Conservation (phyloP, 176 grass and related monocot genomes). For the Raddia guianensis region DNA sequence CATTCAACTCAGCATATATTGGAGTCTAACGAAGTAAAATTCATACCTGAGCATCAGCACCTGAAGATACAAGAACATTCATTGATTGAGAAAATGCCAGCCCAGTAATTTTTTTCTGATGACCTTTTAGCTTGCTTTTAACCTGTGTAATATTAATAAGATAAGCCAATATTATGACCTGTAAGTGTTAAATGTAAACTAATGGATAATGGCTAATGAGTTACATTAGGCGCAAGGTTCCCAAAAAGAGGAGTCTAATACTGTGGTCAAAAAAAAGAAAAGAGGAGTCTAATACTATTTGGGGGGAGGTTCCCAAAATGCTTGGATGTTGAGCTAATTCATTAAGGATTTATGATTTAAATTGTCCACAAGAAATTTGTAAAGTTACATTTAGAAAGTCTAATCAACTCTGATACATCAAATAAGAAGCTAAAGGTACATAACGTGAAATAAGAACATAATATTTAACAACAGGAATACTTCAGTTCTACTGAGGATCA, state of each 20-base stretch:
- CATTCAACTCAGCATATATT: background rate
- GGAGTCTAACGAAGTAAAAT: background rate
- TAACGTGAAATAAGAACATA: constrained; percentile 19
- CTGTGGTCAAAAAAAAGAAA: no score
- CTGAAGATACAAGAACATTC: constrained; percentile 94
- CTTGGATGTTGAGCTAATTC: background rate
- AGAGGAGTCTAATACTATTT: constrained; percentile 3
- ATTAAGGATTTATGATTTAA: background rate
- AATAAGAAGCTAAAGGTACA: constrained; percentile 1
- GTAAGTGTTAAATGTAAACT: background rate
- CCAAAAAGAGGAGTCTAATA: constrained; percentile 1
- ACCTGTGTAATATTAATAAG: constrained; percentile 45
- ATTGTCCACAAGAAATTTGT: background rate
- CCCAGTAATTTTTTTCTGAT: constrained; percentile 97
- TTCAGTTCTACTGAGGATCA: constrained; percentile 24
- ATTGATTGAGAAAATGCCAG: constrained; percentile 93
- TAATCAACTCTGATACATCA: constrained; percentile 1
- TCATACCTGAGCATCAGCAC: constrained; percentile 95
- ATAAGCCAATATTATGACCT: background rate
- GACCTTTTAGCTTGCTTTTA: constrained; percentile 97
- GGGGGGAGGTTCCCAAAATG: background rate
- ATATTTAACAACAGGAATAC: constrained; percentile 4
- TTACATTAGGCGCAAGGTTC: background rate
- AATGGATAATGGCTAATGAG: background rate
- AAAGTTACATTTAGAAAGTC: background rate